Conservation (phyloP, 2,329 filamentous ascomycete species). For the Rhinocladiella similis region DNA sequence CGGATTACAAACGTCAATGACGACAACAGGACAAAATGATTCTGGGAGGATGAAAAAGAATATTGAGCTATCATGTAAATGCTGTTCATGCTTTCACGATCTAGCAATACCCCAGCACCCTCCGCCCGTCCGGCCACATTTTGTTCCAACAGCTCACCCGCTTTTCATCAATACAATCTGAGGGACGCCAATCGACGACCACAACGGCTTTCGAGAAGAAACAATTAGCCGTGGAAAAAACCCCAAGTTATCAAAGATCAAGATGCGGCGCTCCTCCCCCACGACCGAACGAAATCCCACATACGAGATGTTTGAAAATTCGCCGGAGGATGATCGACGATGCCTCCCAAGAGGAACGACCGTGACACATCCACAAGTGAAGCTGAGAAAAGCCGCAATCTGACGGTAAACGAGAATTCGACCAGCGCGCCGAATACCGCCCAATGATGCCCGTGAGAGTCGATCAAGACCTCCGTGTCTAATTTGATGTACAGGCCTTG, state of each 20-base stretch:
- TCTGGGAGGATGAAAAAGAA: constrained; percentile 15
- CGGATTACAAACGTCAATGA: neutral
- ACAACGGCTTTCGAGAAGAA: neutral
- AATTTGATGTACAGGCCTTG: constrained; percentile 21
- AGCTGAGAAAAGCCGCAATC: constrained; percentile 10
- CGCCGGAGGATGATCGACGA: neutral
- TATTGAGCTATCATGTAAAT: constrained; percentile 21
- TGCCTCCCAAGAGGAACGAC: neutral
- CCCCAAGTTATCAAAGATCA: constrained; percentile 9
- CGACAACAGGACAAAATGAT: no score
- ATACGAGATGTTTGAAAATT: neutral
- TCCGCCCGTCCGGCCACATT: neutral
- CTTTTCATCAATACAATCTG: constrained; percentile 19
- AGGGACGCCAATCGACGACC: constrained; percentile 1
- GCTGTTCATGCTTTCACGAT: neutral
- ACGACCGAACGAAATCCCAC: neutral
- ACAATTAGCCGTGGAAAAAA: constrained; percentile 1
- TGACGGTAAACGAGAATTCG: constrained; percentile 26
- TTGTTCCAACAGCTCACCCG: constrained; percentile 1
- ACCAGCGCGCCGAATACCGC: constrained; percentile 29
- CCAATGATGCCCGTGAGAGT: constrained; percentile 17
- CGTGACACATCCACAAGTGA: constrained; percentile 6
- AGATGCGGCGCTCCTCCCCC: constrained; percentile 4
- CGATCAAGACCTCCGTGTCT: constrained; percentile 27
- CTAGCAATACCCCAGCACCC: constrained; percentile 2